phyloP scores from a whole-genome alignment of 106 monocot species.

The Apostasia ramifera region DNA sequence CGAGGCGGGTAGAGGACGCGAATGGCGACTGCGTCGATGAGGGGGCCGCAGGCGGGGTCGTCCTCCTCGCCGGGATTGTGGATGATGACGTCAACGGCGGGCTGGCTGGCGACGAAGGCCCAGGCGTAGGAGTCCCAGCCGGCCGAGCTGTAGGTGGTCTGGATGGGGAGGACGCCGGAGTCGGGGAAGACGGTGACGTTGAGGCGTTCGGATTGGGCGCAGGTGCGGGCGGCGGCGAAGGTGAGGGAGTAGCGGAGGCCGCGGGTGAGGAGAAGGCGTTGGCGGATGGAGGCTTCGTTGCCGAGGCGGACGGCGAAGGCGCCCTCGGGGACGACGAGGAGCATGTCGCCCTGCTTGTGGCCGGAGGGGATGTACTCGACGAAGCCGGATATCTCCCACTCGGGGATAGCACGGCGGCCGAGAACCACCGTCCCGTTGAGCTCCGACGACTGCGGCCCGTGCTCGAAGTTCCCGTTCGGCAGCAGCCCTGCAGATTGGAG shows the following conservation, averaged over 20 bases:
- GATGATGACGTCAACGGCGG: slow-evolving; percentile 26
- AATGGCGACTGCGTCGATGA: slow-evolving; percentile 61
- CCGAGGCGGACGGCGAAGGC: slow-evolving; percentile 43
- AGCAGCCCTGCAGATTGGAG: slow-evolving; percentile 9
- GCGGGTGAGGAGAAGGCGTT: slow-evolving; percentile 13
- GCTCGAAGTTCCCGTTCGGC: slow-evolving; percentile 37
- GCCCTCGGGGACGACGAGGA: slow-evolving; percentile 51
- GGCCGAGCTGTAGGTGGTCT: slow-evolving; percentile 56
- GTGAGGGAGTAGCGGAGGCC: slow-evolving; percentile 17
- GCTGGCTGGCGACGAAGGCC: slow-evolving; percentile 32
- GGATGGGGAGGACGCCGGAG: slow-evolving; percentile 39
- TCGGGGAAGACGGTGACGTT: slow-evolving; percentile 41
- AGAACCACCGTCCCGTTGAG: slow-evolving; percentile 32
- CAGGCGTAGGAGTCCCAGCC: slow-evolving; percentile 71
- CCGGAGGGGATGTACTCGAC: slow-evolving; percentile 58
- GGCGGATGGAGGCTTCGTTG: slow-evolving; percentile 47
- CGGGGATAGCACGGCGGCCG: slow-evolving; percentile 19
- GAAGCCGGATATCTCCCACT: slow-evolving; percentile 42
- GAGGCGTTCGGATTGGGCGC: slow-evolving; percentile 53
- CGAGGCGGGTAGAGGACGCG: slow-evolving; percentile 25
- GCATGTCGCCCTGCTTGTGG: slow-evolving; percentile 56
- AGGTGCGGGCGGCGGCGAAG: slow-evolving; percentile 53
- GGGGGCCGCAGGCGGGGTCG: slow-evolving; percentile 59
- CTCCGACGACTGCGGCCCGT: slow-evolving; percentile 16
- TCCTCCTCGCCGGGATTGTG: slow-evolving; percentile 44